phyloP scores from a whole-genome alignment of 192 early-diverging fungal species.

The Radiomyces spectabilis region DNA sequence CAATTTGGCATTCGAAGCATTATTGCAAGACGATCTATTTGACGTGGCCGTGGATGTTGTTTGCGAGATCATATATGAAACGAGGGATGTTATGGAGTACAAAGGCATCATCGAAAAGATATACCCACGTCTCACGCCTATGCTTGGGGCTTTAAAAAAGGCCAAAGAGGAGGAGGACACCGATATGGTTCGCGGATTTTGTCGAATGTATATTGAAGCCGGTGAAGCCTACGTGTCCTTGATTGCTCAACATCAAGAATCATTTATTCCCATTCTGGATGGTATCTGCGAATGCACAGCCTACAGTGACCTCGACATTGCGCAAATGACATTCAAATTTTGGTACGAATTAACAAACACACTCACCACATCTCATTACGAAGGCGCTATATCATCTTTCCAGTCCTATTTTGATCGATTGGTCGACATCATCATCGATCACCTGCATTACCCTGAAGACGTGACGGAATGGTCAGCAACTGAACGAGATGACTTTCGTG shows the following conservation, averaged over 20 bases:
- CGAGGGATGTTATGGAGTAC: constrained; percentile 42
- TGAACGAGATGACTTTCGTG: constrained; percentile 94
- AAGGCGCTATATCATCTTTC: constrained; percentile 47
- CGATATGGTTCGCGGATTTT: constrained; percentile 74
- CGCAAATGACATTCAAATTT: constrained; percentile 84
- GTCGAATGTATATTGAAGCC: constrained; percentile 84
- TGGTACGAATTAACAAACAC: constrained; percentile 80
- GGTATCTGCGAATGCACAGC: constrained; percentile 79
- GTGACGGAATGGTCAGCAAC: constrained; percentile 62
- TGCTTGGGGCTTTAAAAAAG: constrained; percentile 34
- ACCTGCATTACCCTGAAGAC: constrained; percentile 83
- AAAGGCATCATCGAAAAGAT: constrained; percentile 53
- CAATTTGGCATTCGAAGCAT: constrained; percentile 62
- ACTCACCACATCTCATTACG: constrained; percentile 36
- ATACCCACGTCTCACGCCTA: constrained; percentile 49
- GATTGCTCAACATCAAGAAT: constrained; percentile 59
- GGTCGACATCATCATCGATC: constrained; percentile 78
- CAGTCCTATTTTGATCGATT: constrained; percentile 55
- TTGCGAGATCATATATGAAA: constrained; percentile 72
- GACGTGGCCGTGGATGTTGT: constrained; percentile 82
- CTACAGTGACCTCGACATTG: constrained; percentile 75
- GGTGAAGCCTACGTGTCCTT: constrained; percentile 79
- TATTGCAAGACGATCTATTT: constrained; percentile 65
- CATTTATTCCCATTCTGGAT: constrained; percentile 68
- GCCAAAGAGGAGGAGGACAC: constrained; percentile 63